Conservation (phyloP, 495 filamentous ascomycete genomes). For the Collariella sp. region DNA sequence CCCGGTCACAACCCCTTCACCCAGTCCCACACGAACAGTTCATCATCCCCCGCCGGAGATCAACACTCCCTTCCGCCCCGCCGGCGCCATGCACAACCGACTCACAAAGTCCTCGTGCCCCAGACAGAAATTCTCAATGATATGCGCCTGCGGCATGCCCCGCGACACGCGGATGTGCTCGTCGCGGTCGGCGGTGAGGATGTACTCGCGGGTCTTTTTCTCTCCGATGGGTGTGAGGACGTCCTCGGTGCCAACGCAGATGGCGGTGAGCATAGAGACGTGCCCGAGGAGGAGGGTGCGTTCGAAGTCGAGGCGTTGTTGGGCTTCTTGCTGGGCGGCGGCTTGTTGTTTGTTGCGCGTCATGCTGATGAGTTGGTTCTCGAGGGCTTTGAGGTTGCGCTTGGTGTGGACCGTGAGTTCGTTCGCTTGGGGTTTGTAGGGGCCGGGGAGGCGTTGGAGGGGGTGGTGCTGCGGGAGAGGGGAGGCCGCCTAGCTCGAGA, state of each 20-base stretch:
- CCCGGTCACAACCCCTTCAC: conserved; percentile 41
- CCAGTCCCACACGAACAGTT: conserved; percentile 82
- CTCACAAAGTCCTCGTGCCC: conserved; percentile 78
- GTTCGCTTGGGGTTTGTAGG: conserved; percentile 50
- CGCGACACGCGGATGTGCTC: conserved; percentile 94
- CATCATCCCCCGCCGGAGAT: conserved; percentile 80
- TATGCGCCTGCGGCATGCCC: conserved; percentile 68
- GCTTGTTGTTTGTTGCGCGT: conserved; percentile 27
- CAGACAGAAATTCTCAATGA: conserved; percentile 83
- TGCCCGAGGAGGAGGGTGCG: conserved; percentile 76
- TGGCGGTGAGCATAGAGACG: conserved; percentile 82
- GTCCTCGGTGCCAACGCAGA: conserved; percentile 40
- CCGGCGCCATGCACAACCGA: conserved; percentile 55
- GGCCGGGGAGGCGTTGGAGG: conserved; percentile 11
- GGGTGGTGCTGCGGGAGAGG: conserved; percentile 17
- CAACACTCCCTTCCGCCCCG: conserved; percentile 45
- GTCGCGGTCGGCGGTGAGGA: conserved; percentile 86
- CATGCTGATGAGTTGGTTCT: conserved; percentile 55
- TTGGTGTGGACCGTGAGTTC: conserved; percentile 73
- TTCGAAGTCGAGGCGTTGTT: conserved; percentile 50
- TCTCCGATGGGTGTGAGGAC: neutral
- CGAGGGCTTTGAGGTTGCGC: conserved; percentile 64
- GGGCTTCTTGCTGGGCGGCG: conserved; percentile 40
- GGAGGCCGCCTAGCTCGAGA: neutral
- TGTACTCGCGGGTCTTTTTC: conserved; percentile 46